Percentiles rank a stretch among this genome's conserved stretches.
Conservation (phyloP, 306 rosid genomes). For the Glycine soja region DNA sequence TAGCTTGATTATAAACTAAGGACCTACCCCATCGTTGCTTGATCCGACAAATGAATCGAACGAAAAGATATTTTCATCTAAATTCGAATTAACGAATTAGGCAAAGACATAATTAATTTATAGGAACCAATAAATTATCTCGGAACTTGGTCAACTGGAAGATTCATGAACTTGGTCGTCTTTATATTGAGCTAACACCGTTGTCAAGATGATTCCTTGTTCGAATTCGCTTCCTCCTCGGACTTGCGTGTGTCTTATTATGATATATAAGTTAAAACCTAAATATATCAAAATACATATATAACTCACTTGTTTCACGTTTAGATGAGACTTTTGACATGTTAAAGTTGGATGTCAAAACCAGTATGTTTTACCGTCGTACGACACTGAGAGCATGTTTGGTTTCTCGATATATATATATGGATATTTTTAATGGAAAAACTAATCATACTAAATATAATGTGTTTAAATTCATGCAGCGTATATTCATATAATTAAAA, state of each 20-base stretch:
- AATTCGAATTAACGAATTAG: constrained; percentile 20
- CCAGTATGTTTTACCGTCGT: too few species aligned
- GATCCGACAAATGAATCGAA: constrained; percentile 30
- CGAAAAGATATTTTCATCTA: constrained; percentile 20
- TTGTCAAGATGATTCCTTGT: constrained; percentile 35
- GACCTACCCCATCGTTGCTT: constrained; percentile 29
- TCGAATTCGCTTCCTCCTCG: constrained; percentile 37
- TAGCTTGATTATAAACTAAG: constrained; percentile 16
- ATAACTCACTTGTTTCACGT: too few species aligned
- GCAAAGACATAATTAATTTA: neutral
- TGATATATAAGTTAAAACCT: neutral
- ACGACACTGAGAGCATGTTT: too few species aligned
- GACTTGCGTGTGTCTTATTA: neutral
- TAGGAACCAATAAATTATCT: neutral
- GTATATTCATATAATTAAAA: too few species aligned
- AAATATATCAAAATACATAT: neutral
- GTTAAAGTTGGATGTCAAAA: too few species aligned
- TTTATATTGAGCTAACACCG: constrained; percentile 30
- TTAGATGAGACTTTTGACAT: too few species aligned
- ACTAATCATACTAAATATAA: too few species aligned
- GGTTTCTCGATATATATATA: too few species aligned
- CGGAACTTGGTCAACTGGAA: constrained; percentile 23
- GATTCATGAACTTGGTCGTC: constrained; percentile 15
- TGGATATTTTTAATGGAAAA: too few species aligned
- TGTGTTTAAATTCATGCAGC: too few species aligned